Base-by-base conservation (phyloP, 495 filamentous ascomycete species). In the Penicillium taxi region DNA sequence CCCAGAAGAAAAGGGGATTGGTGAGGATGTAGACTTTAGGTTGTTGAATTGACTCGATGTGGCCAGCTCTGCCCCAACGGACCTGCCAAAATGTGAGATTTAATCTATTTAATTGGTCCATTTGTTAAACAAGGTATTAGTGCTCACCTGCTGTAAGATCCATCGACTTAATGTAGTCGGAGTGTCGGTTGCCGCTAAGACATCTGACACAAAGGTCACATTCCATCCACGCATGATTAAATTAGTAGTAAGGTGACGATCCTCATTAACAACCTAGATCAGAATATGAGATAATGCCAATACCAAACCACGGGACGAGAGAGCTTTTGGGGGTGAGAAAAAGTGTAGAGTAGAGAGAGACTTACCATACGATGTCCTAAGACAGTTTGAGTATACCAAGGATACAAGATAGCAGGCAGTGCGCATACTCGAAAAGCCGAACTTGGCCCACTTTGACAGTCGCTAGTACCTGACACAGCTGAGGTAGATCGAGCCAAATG, bases 31-130 rank as follows among this genome's bases (percentile, higher is more conserved):
- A 61, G 19, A 61, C 33, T 27, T 47, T 39, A 2, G 57, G 57
- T 34, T 55, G 50, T 36, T 61, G 57, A 39, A 61, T 55, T 9
- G 54, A 48, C 40, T 61, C 57, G 16, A 61, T 58, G 33, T 61
- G 57, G 5, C 43, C 51, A n/a, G 57, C 54, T 30, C 57, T 51
- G 14, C 46, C 42, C 57, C 57, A 61, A 17, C 57, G 54, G 31
- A 60, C 52, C 33, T 59, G n/a, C n/a, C n/a, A n/a, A n/a, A n/a
- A 25, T 25, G 6, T 25, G 23, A 6, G 6, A 6, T 6, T 25
- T 25, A 25, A 11, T 25, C 6, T 25, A 11, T 25, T 25, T 6
- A 25, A n/a, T n/a, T n/a, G n/a, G n/a, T n/a, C n/a, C 23, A 25
- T 25, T 25, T 6, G 6, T 11, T 25, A 11, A 11, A 11, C 23